Evolutionary conservation across 2,329 filamentous ascomycete genomes (phyloP).

Genomic region (Trichophyton equinum): DNA sequence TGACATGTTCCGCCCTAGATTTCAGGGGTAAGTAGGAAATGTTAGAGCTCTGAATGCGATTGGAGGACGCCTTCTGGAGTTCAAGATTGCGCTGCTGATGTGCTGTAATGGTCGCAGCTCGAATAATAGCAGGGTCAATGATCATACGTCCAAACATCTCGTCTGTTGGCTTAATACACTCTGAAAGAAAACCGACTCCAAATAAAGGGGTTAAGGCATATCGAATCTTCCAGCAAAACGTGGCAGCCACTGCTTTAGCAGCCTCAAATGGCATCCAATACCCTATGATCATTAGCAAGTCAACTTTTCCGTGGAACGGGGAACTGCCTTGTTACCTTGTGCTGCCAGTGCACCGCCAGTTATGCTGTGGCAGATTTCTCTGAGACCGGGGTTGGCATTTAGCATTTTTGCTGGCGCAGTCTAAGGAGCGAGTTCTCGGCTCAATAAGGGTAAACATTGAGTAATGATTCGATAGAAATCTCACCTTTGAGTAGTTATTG

Average conservation of each 20-base stretch:
- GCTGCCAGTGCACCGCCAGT: slow-evolving; percentile 82
- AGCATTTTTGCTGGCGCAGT: slow-evolving; percentile 80
- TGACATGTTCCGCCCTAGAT: background rate
- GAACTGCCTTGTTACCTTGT: slow-evolving; percentile 50
- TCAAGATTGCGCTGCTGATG: slow-evolving; percentile 13
- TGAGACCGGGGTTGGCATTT: slow-evolving; percentile 63
- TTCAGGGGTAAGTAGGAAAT: background rate
- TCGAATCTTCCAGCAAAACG: slow-evolving; percentile 77
- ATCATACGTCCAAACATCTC: slow-evolving; percentile 25
- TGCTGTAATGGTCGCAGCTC: slow-evolving; percentile 16
- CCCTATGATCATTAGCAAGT: slow-evolving; percentile 40
- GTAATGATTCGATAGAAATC: slow-evolving; percentile 13
- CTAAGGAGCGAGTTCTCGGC: slow-evolving; percentile 34
- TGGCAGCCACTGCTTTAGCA: slow-evolving; percentile 74
- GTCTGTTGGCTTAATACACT: slow-evolving; percentile 55
- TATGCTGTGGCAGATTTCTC: slow-evolving; percentile 85
- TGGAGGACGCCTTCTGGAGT: background rate
- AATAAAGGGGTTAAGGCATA: slow-evolving; percentile 83
- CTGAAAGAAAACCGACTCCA: slow-evolving; percentile 62
- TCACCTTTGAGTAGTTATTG: slow-evolving; percentile 72
- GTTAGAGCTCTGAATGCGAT: background rate
- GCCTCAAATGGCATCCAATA: slow-evolving; percentile 95
- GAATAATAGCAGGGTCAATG: slow-evolving; percentile 16
- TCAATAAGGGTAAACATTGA: background rate
- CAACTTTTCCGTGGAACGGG: background rate